A percentile compares a stretch with the other conserved stretches of the same genome.
These are phyloP conservation scores for Phaseolus coccineus DNA, from an alignment of 331 rosid genomes.

Conservation along the genomic window DNA sequence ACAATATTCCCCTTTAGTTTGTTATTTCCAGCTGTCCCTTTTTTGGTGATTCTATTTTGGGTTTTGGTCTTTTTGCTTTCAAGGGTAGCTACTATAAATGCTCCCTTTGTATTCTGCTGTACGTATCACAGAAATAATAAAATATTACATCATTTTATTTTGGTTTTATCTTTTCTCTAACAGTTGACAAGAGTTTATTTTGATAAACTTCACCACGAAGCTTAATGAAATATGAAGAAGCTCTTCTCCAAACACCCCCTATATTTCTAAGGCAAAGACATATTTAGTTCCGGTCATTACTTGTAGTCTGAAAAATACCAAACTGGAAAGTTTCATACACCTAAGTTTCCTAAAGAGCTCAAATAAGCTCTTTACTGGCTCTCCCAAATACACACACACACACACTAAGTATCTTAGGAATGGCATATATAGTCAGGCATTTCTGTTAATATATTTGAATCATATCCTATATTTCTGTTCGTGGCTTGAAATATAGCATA, in stretches of 20 bases:
- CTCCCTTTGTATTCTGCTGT: too few species aligned
- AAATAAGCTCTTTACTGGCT: neutral
- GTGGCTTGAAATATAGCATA: conserved; percentile 30
- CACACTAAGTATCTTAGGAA: neutral
- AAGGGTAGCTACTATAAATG: too few species aligned
- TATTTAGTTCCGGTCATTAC: neutral
- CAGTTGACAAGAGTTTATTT: neutral
- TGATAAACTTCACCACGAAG: neutral
- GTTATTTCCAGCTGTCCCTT: too few species aligned
- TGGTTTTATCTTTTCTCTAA: too few species aligned
- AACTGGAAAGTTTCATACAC: conserved; percentile 54
- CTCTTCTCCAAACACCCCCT: neutral
- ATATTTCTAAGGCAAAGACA: neutral
- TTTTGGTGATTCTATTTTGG: too few species aligned
- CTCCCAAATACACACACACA: neutral
- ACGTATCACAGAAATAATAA: too few species aligned
- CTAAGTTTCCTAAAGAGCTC: conserved; percentile 11
- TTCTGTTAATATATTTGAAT: conserved; percentile 27
- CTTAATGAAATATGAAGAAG: neutral
- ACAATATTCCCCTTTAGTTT: too few species aligned
- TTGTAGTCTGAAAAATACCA: conserved; percentile 30
- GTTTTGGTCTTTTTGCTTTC: too few species aligned
- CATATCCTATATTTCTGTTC: neutral
- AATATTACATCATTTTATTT: too few species aligned
- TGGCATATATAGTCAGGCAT: conserved; percentile 10